Evolutionary conservation across 2,329 filamentous ascomycete species (phyloP), one percentile per base, ranked within the genome.

Genomic region (Graphilbum fragrans): DNA sequence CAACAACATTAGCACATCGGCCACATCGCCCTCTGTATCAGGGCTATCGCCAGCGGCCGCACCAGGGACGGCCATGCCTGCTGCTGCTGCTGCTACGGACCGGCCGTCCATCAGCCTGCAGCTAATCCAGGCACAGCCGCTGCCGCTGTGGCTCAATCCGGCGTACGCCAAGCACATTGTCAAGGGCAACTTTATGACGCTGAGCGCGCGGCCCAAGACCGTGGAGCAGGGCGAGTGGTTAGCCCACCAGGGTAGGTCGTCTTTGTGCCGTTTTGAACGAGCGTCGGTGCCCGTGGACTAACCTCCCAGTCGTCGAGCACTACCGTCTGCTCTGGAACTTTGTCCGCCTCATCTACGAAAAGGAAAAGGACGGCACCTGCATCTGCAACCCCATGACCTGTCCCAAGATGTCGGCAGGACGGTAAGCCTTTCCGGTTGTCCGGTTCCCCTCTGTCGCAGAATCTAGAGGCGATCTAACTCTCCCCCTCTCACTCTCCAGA

Each of bases 181-280:
- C 55, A 94, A 90, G 67, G 90, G 90, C 45, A 96, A 95, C 66
- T 95, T 95, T 58, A 86, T 94, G 80, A 95, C 90, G 10, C 65
- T 96, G 45, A 93, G 88, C 53, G 86, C 87, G 38, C 82, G 90
- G 56, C 90, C 90, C 19, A 88, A 90, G 66, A 88, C 92, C 43
- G 85, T 95, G 37, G 90, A 95, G 55, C 78, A 86, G 57, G 90
- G 86, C 50, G 90, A 96, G 63, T 96, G 90, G 90, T 74, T 95
- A 52, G 87, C 88, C 48, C 86, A 95, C 61, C 90, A 95, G 70
- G 81, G 90, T 94, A 70, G 10, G 46, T 21, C 8, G 4, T n/a
- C 17, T 22, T 21, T 34, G 12, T 8, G 8, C n/a, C 12, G 8
- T 9, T 16, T n/a, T 34, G 32, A 34, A 16, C 8, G 32, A n/a